These are phyloP conservation scores for Hordeum vulgare DNA, from an alignment of 176 grass and related monocot species.

Conservation along the genomic window MorexV3_pseudomolecules_assembly NC_058520.1:191598506-191599005, in stretches of 20 bases:
- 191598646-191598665: too few relatives aligned
- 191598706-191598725: slow-evolving; percentile 52
- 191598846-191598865: slow-evolving; percentile 57
- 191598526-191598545: too few relatives aligned
- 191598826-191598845: slow-evolving; percentile 18
- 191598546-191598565: too few relatives aligned
- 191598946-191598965: too few relatives aligned
- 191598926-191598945: slow-evolving; percentile 20
- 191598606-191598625: too few relatives aligned
- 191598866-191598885: slow-evolving; percentile 52
- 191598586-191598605: too few relatives aligned
- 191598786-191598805: slow-evolving; percentile 57
- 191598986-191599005: too few relatives aligned
- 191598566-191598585: too few relatives aligned
- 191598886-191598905: slow-evolving; percentile 3
- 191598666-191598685: slow-evolving; percentile 22
- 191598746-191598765: slow-evolving; percentile 28
- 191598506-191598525: too few relatives aligned
- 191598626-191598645: too few relatives aligned
- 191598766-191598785: slow-evolving; percentile 45
- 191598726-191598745: slow-evolving; percentile 56
- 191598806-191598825: slow-evolving; percentile 36
- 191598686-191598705: background rate
- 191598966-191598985: background rate
- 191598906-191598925: slow-evolving; percentile 55